These are phyloP conservation scores for Phanerochaete carnosa DNA, from an alignment of 768 basidiomycete species.

Conservation along the genomic window DNA sequence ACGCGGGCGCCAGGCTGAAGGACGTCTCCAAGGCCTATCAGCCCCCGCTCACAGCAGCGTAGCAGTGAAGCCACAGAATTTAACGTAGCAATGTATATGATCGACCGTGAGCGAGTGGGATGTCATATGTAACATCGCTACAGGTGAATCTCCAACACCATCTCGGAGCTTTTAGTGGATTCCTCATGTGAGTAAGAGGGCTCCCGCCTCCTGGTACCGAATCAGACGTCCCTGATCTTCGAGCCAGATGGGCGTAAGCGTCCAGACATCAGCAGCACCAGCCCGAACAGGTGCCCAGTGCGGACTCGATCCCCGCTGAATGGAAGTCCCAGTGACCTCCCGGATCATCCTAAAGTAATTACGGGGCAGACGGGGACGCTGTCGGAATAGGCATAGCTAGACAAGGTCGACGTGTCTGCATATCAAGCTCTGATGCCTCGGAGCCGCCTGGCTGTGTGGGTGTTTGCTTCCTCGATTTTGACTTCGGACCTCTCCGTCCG, in stretches of 20 bases:
- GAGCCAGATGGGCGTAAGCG: not conserved
- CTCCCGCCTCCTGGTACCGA: not conserved
- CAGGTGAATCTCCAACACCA: not conserved
- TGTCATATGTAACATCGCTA: not conserved
- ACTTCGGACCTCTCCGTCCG: not conserved
- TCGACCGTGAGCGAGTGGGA: not conserved
- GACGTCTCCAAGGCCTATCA: not conserved
- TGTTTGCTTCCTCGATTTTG: not conserved
- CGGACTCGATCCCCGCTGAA: not conserved
- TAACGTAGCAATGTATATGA: not conserved
- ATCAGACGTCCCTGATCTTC: constrained; percentile 7
- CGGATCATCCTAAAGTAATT: constrained; percentile 1
- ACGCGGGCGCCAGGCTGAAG: not conserved
- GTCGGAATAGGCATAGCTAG: not conserved
- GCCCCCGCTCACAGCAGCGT: not conserved
- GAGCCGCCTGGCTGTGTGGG: not conserved
- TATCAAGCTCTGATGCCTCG: not conserved
- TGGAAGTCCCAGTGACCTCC: not conserved
- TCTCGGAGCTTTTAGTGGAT: not conserved
- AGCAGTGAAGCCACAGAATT: not conserved
- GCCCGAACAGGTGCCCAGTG: not conserved
- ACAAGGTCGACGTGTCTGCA: not conserved
- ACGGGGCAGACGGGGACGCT: not conserved
- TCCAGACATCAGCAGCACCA: not conserved
- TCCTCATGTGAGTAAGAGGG: not conserved